phyloP scores from a whole-genome alignment of 352 stramenopile species.

The Thalassiosira ordinaria region DNA sequence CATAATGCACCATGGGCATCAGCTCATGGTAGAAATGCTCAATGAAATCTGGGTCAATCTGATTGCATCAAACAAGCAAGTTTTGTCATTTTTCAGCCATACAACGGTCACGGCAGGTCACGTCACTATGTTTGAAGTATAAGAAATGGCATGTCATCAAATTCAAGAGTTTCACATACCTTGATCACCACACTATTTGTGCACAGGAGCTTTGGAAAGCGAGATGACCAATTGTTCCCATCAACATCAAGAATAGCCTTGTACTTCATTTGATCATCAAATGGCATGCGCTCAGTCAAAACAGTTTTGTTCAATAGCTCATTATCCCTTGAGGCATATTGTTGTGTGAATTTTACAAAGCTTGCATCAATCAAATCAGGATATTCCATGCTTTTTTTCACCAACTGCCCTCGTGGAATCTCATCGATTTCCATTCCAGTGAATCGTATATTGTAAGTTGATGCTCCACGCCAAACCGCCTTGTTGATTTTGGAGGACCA shows the following conservation, averaged over 20 bases:
- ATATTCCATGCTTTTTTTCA: slow-evolving; percentile 10
- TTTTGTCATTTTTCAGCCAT: too few species aligned
- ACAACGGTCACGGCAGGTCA: too few species aligned
- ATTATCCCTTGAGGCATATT: slow-evolving; percentile 1
- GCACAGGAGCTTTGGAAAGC: slow-evolving; percentile 54
- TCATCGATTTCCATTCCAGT: slow-evolving; percentile 5
- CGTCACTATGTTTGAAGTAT: too few species aligned
- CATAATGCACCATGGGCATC: slow-evolving; percentile 47
- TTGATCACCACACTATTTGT: slow-evolving; percentile 49
- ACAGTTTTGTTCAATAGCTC: slow-evolving; percentile 7
- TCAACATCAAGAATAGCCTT: slow-evolving; percentile 57
- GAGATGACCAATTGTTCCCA: slow-evolving; percentile 46
- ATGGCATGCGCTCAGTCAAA: not conserved
- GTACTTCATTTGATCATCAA: slow-evolving; percentile 38
- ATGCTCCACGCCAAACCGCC: slow-evolving; percentile 19
- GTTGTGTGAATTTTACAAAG: slow-evolving; percentile 22
- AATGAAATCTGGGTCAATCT: slow-evolving; percentile 48
- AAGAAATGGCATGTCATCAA: not conserved
- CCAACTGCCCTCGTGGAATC: slow-evolving; percentile 17
- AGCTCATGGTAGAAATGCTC: slow-evolving; percentile 54
- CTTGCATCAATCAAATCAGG: slow-evolving; percentile 30
- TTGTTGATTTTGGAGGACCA: slow-evolving; percentile 20
- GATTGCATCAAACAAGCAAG: too few species aligned
- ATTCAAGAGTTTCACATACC: slow-evolving; percentile 8
- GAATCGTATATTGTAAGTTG: slow-evolving; percentile 3